Conservation (phyloP, 2,329 filamentous ascomycete genomes). For the Aspergillus aculeatinus region DNA sequence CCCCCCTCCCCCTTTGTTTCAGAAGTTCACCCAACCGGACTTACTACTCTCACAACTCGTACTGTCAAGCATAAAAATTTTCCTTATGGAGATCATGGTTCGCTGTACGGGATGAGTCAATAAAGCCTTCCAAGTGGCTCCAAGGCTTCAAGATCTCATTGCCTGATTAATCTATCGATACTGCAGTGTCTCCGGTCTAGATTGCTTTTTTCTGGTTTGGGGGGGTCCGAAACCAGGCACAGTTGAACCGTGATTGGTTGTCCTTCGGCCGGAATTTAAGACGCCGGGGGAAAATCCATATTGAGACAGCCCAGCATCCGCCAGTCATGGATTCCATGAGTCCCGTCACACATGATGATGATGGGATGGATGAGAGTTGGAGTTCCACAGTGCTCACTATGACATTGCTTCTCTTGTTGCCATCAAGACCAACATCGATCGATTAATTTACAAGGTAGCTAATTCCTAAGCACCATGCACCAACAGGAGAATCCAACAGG, state of each 20-base stretch:
- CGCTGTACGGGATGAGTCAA: not conserved
- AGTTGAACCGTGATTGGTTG: not conserved
- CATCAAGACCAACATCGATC: not conserved
- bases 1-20: not conserved
- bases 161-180: not conserved
- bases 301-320: no score
- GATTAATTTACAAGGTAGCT: no score
- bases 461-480: not conserved
- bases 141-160: not conserved
- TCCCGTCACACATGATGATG: no score
- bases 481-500: not conserved
- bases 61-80: not conserved
- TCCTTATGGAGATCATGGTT: not conserved
- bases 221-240: slow-evolving; percentile 5
- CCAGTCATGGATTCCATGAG: no score
- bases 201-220: not conserved
- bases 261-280: not conserved
- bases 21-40: not conserved
- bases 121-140: not conserved
- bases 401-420: not conserved
- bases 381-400: not conserved
- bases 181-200: not conserved
- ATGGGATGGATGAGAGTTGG: not conserved
- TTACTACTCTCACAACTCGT: not conserved
- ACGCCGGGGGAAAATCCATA: not conserved